Conservation (phyloP, 768 basidiomycete species). For the Sporobolomyces phaffii region DNA sequence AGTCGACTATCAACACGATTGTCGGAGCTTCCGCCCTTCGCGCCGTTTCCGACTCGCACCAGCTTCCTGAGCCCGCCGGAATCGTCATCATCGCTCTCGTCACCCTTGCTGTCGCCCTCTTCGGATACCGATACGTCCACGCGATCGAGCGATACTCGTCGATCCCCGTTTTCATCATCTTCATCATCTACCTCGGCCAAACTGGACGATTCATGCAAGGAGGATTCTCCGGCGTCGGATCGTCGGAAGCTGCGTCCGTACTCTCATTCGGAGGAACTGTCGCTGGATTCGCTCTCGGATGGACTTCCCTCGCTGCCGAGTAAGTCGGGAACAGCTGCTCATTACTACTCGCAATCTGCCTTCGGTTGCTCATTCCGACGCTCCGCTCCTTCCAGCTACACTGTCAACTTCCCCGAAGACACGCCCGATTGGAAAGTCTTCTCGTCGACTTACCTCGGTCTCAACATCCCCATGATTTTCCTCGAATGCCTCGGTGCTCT, state of each 20-base stretch:
- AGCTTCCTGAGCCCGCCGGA: constrained; percentile 49
- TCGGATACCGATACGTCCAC: constrained; percentile 49
- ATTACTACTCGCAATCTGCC: no score
- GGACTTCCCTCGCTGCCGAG: constrained; percentile 49
- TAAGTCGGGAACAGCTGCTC: no score
- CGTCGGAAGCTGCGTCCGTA: constrained; percentile 46
- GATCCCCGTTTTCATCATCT: constrained; percentile 50
- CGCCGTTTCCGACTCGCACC: constrained; percentile 39
- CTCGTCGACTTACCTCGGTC: constrained; percentile 46
- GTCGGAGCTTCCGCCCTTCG: constrained; percentile 42
- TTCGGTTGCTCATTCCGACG: neutral
- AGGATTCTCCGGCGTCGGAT: constrained; percentile 41
- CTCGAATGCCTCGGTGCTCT: constrained; percentile 53
- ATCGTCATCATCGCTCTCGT: constrained; percentile 52
- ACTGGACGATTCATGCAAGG: constrained; percentile 24
- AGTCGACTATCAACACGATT: constrained; percentile 45
- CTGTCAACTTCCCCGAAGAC: constrained; percentile 49
- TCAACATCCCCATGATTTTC: constrained; percentile 44
- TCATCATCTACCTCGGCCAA: constrained; percentile 44
- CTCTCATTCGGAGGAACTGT: constrained; percentile 49
- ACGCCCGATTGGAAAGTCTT: constrained; percentile 49
- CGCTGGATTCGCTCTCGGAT: constrained; percentile 49
- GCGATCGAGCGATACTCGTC: constrained; percentile 50
- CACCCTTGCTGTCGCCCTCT: constrained; percentile 49
- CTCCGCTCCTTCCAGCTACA: constrained; percentile 43